Percentiles rank a stretch among this genome's conserved stretches.
phyloP scores from a whole-genome alignment of 2,329 filamentous ascomycete genomes.

The Apiospora koreana region DNA sequence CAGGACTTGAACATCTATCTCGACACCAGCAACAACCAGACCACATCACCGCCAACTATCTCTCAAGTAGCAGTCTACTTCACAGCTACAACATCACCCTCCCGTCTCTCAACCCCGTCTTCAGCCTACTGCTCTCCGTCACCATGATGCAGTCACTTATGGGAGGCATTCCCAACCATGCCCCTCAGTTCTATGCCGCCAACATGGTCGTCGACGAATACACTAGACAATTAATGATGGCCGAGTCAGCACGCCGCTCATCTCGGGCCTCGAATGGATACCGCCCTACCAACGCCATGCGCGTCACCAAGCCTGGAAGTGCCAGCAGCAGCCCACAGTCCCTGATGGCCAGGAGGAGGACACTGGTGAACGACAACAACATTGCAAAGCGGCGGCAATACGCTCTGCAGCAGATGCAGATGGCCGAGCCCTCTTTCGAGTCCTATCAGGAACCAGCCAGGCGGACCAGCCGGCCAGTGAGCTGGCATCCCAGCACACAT shows the following conservation, averaged over 20 bases:
- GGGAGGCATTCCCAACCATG: slow-evolving; percentile 33
- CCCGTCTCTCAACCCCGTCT: slow-evolving; percentile 11
- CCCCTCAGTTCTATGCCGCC: slow-evolving; percentile 35
- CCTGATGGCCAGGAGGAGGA: slow-evolving; percentile 54
- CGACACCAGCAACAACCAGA: slow-evolving; percentile 2
- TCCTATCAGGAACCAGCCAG: slow-evolving; percentile 34
- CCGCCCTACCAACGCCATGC: slow-evolving; percentile 52
- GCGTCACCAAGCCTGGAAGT: slow-evolving; percentile 66
- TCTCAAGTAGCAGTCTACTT: slow-evolving; percentile 7
- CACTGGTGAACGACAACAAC: slow-evolving; percentile 53
- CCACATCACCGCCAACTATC: neutral
- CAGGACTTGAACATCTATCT: neutral
- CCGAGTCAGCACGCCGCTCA: slow-evolving; percentile 47
- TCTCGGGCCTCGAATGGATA: slow-evolving; percentile 53
- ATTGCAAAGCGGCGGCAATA: slow-evolving; percentile 49
- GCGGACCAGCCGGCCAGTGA: slow-evolving; percentile 61
- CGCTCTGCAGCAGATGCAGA: slow-evolving; percentile 40
- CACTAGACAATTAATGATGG: slow-evolving; percentile 51
- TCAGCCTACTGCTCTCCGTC: slow-evolving; percentile 14
- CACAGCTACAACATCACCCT: slow-evolving; percentile 10
- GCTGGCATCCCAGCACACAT: slow-evolving; percentile 73
- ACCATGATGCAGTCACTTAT: slow-evolving; percentile 38
- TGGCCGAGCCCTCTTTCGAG: slow-evolving; percentile 26
- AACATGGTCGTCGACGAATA: slow-evolving; percentile 53
- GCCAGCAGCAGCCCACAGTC: slow-evolving; percentile 69